Evolutionary conservation across 169 alveolate genomes (phyloP).

Genomic region (Prorocentrum cordatum): DNA sequence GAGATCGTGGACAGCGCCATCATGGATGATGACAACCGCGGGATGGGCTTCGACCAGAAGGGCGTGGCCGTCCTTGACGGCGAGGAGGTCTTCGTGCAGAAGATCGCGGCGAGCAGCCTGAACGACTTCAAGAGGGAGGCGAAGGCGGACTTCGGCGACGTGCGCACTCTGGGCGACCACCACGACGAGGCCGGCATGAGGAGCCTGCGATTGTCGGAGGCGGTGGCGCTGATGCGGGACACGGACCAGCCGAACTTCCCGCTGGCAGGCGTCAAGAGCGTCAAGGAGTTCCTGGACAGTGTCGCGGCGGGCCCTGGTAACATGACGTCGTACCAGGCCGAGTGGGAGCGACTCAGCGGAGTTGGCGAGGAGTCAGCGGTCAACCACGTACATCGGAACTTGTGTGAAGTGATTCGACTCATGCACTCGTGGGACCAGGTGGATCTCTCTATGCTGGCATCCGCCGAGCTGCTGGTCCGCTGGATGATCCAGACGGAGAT

Average conservation of each 20-base stretch:
- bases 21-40: background rate
- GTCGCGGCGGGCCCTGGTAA: too few species aligned
- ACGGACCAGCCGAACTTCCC: background rate
- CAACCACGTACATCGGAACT: too few species aligned
- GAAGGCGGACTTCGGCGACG: background rate
- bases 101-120: background rate
- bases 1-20: background rate
- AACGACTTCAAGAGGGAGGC: background rate
- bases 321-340: too few species aligned
- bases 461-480: background rate
- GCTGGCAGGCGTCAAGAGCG: background rate
- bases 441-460: background rate
- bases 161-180: background rate
- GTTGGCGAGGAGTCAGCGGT: too few species aligned
- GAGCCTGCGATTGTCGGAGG: background rate
- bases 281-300: background rate
- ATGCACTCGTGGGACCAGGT: background rate
- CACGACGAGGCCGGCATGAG: background rate
- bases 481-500: conserved; percentile 16
- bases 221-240: background rate
- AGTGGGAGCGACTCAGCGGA: too few species aligned
- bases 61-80: background rate
- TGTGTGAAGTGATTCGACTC: background rate
- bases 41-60: background rate
- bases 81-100: background rate